Percentiles rank a stretch among this genome's conserved stretches.
Evolutionary conservation across 768 basidiomycete genomes (phyloP).

Genomic region (Auricularia sp.): DNA sequence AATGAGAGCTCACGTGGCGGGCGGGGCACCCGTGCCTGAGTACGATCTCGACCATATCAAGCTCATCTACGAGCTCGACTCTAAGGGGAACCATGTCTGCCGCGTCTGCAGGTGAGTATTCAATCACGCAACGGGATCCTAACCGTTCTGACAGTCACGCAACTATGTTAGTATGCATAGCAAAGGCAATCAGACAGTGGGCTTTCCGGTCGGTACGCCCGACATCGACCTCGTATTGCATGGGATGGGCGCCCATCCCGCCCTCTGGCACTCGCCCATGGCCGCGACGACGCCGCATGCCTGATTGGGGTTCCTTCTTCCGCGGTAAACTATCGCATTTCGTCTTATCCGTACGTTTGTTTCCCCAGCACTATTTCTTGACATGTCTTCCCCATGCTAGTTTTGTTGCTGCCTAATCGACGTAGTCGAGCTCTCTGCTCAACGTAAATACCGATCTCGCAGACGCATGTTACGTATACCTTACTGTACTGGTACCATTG

Average conservation of each 20-base stretch:
- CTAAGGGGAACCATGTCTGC: background rate
- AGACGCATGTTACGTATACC: no score
- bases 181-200: background rate
- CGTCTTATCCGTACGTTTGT: no score
- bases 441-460: no score
- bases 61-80: background rate
- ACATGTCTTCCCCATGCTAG: no score
- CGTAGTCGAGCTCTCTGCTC: no score
- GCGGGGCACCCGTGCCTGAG: background rate
- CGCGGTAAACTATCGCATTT: no score
- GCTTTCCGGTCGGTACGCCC: background rate
- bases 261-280: background rate
- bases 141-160: background rate
- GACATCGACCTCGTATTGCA: background rate
- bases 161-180: background rate
- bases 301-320: no score
- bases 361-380: no score
- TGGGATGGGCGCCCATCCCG: background rate
- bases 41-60: background rate
- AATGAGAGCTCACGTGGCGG: background rate
- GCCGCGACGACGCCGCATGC: no score
- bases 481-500: no score
- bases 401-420: no score
- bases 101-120: background rate
- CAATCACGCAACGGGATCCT: no score